Percentiles rank a stretch among this genome's conserved stretches.
phyloP scores from a whole-genome alignment of 306 rosid species.

The Citrullus mucosospermus region DNA sequence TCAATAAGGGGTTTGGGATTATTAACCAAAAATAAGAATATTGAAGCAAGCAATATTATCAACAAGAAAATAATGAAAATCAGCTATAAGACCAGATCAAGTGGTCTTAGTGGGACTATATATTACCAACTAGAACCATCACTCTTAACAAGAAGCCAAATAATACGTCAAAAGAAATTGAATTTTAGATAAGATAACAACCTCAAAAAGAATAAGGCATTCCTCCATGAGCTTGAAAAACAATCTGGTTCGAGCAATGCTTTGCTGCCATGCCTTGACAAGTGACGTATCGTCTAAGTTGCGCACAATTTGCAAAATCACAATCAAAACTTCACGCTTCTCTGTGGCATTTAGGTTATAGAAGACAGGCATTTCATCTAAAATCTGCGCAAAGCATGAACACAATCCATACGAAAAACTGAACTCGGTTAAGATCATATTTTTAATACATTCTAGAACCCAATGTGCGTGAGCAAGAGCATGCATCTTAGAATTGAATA shows the following conservation, averaged over 20 bases:
- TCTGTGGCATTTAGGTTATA: slow-evolving; percentile 83
- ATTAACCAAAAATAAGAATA: neutral
- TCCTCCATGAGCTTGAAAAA: slow-evolving; percentile 99
- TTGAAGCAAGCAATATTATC: neutral
- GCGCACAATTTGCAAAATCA: slow-evolving; percentile 86
- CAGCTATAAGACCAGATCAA: neutral
- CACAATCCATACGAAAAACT: slow-evolving; percentile 9
- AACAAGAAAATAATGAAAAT: neutral
- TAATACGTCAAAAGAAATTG: neutral
- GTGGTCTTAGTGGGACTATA: neutral
- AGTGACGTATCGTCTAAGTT: slow-evolving; percentile 90
- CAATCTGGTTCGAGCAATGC: slow-evolving; percentile 89
- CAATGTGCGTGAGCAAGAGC: neutral
- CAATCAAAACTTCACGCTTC: slow-evolving; percentile 85
- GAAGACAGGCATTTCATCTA: slow-evolving; percentile 98
- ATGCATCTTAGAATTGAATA: neutral
- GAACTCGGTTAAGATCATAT: neutral
- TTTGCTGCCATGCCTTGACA: slow-evolving; percentile 93
- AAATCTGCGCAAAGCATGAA: slow-evolving; percentile 43
- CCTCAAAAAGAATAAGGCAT: slow-evolving; percentile 83
- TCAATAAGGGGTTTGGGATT: neutral
- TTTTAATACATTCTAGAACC: neutral
- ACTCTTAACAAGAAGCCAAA: neutral
- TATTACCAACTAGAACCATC: neutral
- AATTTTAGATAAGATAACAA: slow-evolving; percentile 16